Base-by-base conservation (phyloP, 202 grass and related monocot genomes). In the Carex arenaria region DNA sequence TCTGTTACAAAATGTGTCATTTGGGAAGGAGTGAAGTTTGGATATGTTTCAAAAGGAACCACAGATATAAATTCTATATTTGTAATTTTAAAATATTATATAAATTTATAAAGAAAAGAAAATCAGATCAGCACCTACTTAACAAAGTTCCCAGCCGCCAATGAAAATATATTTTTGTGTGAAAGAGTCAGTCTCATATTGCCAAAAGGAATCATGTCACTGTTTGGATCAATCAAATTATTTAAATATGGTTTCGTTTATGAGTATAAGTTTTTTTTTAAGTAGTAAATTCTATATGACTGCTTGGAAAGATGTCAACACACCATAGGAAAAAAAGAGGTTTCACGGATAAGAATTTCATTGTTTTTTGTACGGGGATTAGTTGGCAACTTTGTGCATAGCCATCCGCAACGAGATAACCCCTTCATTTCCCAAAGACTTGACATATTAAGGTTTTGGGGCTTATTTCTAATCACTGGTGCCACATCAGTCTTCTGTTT, bases 391-490 rank as follows among this genome's bases (percentile, higher is more conserved):
- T 26, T 26, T 26, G 26, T 26, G 26, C 31, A 68, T 17, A 38
- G 14, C 3, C 15, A 40, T 17, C 6, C 84, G 4, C 26, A 2
- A 55, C 84, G 78, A 84, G 82, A 15, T 64, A 84, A n/a, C 81
- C 67, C 59, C 3, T 87, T 97, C 61, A 91, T 89, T 6, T 78
- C 92, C 18, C 47, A 72, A 40, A 87, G 84, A 4, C 95, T 98
- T 53, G 80, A 80, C 71, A 56, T 90, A 22, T 0, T 19, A 31
- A 98, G 84, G 89, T 98, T 94, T 85, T 80, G 87, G 87, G 92
- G 95, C 32, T 87, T 94, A 3, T 98, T 98, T 82, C 84, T 97
- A 55, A 61, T 97, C 72, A 94, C 94, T 14, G 94, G 91, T 9
- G 32, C 38, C 26, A 91, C 88, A 2, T 94, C 92, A 10, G 45